Evolutionary conservation across 2,329 filamentous ascomycete species (phyloP).

Genomic region (Ophiostoma tasmaniense): DNA sequence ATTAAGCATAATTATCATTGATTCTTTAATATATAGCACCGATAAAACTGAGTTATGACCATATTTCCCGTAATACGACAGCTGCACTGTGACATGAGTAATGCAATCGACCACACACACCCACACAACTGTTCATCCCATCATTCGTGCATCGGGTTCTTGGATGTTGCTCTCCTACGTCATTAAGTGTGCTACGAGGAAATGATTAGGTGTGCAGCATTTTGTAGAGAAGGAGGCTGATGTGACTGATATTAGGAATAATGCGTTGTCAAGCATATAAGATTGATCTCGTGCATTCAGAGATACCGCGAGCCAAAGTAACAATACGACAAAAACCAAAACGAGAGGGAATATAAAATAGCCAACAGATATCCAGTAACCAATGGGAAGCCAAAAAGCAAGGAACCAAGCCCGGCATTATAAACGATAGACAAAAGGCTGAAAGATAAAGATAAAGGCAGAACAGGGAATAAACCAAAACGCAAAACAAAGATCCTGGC

Average conservation of each 20-base stretch:
- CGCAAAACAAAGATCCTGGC: not conserved
- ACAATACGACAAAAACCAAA: not conserved
- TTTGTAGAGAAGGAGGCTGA: not conserved
- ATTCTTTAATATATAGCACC: not conserved
- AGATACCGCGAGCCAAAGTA: not conserved
- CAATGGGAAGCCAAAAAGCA: not conserved
- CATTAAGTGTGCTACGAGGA: not conserved
- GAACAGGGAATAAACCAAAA: not conserved
- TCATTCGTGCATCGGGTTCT: not conserved
- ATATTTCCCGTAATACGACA: not conserved
- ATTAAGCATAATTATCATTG: not conserved
- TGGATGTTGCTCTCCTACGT: not conserved
- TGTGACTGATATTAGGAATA: not conserved
- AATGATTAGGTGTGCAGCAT: not conserved
- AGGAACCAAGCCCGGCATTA: not conserved
- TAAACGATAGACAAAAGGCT: not conserved
- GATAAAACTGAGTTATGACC: not conserved
- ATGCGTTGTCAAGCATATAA: not conserved
- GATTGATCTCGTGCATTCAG: not conserved
- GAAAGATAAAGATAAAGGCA: not conserved
- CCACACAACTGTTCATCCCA: not conserved
- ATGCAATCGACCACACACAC: not conserved
- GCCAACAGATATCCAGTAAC: slow-evolving; percentile 7
- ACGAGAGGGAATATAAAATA: not conserved
- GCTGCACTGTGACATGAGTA: not conserved